These are phyloP conservation scores for Dianthus caryophyllus DNA, from an alignment of 148 eudicot genomes.

Conservation along the genomic window DNA sequence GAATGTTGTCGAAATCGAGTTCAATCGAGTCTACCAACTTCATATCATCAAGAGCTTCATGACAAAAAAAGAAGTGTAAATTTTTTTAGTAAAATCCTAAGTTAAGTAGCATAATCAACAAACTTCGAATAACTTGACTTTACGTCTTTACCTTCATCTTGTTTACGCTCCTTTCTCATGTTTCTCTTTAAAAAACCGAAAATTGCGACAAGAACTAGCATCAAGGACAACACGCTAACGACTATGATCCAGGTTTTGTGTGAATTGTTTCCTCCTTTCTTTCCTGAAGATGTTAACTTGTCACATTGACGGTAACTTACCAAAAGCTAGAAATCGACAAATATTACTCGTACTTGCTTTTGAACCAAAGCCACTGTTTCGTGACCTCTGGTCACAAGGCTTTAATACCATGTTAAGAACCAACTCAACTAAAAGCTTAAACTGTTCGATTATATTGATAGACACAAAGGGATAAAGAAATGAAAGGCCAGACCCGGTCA, in stretches of 20 bases:
- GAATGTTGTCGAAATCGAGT: slow-evolving; percentile 13
- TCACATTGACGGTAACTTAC: not conserved
- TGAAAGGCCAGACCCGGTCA: no score
- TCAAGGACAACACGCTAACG: not conserved
- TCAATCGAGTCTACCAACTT: slow-evolving; percentile 8
- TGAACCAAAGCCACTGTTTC: no score
- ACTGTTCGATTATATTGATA: no score
- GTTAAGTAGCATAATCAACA: not conserved
- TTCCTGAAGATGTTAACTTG: not conserved
- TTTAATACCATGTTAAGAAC: no score
- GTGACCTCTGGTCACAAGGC: no score
- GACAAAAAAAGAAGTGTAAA: not conserved
- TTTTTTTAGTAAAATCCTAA: no score
- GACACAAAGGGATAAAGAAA: no score
- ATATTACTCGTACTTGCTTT: no score
- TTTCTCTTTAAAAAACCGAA: not conserved
- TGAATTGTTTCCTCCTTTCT: not conserved
- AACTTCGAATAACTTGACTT: no score
- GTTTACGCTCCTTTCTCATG: not conserved
- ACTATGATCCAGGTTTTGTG: not conserved
- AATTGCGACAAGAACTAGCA: not conserved
- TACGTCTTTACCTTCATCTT: not conserved
- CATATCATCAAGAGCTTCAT: not conserved
- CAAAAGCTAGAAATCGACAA: no score
- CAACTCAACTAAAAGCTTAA: no score